A percentile compares a stretch with the other conserved stretches of the same genome.
phyloP scores from a whole-genome alignment of 2,329 filamentous ascomycete genomes.

The Aureobasidium subglaciale region DNA sequence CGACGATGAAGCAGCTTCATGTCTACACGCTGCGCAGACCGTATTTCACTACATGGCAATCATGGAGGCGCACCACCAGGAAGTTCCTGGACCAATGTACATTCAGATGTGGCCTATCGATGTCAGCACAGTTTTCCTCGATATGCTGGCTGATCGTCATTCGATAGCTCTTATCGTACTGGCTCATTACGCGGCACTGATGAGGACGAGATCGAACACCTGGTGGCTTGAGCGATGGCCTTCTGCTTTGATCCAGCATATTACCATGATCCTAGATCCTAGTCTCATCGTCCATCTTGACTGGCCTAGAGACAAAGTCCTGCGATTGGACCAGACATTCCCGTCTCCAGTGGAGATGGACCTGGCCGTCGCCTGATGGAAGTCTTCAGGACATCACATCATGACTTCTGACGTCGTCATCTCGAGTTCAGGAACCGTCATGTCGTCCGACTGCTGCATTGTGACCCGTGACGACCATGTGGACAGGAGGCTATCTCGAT shows the following conservation, averaged over 20 bases:
- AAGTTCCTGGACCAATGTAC: background rate
- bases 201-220: conserved; percentile 6
- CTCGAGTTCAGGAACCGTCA: too few relatives aligned
- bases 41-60: conserved; percentile 11
- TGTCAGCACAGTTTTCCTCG: background rate
- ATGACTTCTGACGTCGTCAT: too few relatives aligned
- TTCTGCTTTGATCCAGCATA: background rate
- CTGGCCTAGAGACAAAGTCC: background rate
- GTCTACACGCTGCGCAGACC: background rate
- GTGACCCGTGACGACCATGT: too few relatives aligned
- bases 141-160: background rate
- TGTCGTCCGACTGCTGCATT: too few relatives aligned
- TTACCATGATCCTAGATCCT: background rate
- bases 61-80: background rate
- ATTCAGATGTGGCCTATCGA: conserved; percentile 13
- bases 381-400: too few relatives aligned
- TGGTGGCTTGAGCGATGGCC: conserved; percentile 10
- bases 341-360: background rate
- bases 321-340: background rate
- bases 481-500: too few relatives aligned
- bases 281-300: background rate
- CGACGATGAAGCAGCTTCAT: background rate
- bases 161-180: background rate
- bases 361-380: background rate
- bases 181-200: conserved; percentile 7